Percentiles rank a stretch among this genome's conserved stretches.
phyloP scores from a whole-genome alignment of 495 filamentous ascomycete species.

The Schizothecium vesticola region DNA sequence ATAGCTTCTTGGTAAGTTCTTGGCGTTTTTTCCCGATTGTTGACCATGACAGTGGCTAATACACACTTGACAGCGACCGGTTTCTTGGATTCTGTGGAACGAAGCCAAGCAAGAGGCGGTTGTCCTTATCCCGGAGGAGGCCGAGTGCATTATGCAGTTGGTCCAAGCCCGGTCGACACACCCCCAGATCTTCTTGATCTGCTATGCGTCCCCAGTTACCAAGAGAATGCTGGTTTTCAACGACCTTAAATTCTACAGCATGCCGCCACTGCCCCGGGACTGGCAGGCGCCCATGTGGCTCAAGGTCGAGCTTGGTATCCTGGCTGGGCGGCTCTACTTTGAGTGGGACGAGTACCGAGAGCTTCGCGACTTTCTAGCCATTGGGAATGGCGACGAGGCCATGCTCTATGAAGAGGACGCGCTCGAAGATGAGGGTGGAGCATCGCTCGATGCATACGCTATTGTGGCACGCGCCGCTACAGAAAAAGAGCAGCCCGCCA shows the following conservation, averaged over 20 bases:
- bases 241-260: conserved; percentile 38
- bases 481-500: not conserved
- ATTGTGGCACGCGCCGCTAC: not conserved
- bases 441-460: not conserved
- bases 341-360: conserved; percentile 36
- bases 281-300: conserved; percentile 44
- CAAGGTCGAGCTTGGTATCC: conserved; percentile 47
- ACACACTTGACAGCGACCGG: conserved; percentile 27
- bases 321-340: conserved; percentile 53
- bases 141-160: conserved; percentile 41
- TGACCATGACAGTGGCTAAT: conserved; percentile 6
- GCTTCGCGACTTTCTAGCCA: conserved; percentile 23
- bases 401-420: not conserved
- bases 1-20: conserved; percentile 30
- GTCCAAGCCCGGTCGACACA: conserved; percentile 12
- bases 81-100: conserved; percentile 39
- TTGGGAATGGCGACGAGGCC: conserved; percentile 6
- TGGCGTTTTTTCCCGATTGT: not conserved
- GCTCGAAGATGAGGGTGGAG: not conserved
- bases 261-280: conserved; percentile 36
- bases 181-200: conserved; percentile 31
- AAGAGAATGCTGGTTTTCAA: conserved; percentile 51
- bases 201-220: conserved; percentile 50
- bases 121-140: conserved; percentile 53
- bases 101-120: conserved; percentile 33